Percentiles rank a stretch among this genome's conserved stretches.
These are phyloP conservation scores for Pythium brassicae DNA, from an alignment of 352 stramenopile genomes.

Conservation along the genomic window DNA sequence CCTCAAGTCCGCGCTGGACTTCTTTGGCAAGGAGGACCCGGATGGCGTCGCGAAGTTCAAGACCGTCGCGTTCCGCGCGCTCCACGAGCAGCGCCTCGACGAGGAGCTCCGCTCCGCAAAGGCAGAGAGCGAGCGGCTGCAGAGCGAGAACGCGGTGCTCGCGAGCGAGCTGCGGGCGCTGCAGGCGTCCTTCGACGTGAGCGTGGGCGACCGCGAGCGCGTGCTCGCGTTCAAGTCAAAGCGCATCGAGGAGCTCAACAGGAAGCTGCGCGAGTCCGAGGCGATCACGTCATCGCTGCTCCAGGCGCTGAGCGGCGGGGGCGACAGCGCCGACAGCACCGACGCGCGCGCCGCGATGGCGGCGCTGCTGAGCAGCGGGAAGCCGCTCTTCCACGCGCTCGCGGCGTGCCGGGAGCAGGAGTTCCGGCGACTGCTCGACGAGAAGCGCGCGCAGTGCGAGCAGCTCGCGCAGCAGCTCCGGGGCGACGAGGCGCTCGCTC, in stretches of 20 bases:
- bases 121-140: constrained; percentile 34
- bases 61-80: constrained; percentile 48
- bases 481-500: constrained; percentile 26
- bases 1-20: constrained; percentile 34
- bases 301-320: constrained; percentile 35
- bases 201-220: constrained; percentile 66
- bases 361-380: constrained; percentile 29
- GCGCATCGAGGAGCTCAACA: constrained; percentile 52
- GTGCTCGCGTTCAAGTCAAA: constrained; percentile 66
- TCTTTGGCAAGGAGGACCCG: constrained; percentile 47
- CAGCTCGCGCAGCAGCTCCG: constrained; percentile 26
- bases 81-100: constrained; percentile 66
- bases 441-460: constrained; percentile 28
- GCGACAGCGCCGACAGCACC: constrained; percentile 13
- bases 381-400: constrained; percentile 48
- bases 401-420: constrained; percentile 57
- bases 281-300: constrained; percentile 45
- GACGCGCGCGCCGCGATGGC: constrained; percentile 27
- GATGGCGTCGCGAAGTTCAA: constrained; percentile 64
- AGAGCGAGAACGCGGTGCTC: constrained; percentile 28
- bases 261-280: constrained; percentile 44
- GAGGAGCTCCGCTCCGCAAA: constrained; percentile 46
- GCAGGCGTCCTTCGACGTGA: constrained; percentile 33
- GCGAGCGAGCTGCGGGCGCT: constrained; percentile 33
- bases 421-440: constrained; percentile 44